Evolutionary conservation across 371 early-diverging fungal genomes (phyloP), one percentile per base, ranked within the genome.

Genomic region (Syncephalastrum sp.): DNA sequence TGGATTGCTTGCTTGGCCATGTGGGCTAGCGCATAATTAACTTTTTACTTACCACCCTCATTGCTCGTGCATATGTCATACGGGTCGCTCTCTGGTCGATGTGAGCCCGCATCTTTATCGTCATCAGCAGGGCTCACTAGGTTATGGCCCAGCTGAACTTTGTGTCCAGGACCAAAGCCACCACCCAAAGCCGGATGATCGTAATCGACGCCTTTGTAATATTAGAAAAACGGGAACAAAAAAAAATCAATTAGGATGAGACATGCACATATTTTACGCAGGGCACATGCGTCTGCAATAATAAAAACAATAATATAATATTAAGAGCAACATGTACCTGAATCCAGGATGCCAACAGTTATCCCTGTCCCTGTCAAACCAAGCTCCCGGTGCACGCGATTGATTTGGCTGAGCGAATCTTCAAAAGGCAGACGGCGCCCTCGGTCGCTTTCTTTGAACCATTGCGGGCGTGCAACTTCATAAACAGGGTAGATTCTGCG

Each of bases 181-280:
- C 83, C 83, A 15, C 85, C 86, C 17, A 89, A 59, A 1, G 85
- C 86, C 4, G 86, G 85, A 50, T 89, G 89, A 47, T 61, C 62
- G 61, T 74, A 82, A 45, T 82, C 77, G 17, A 82, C 63, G 8
- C 89, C 82, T 49, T 56, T n/a, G 12, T 12, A 33, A 21, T 21
- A 21, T 21, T 33, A 10, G 8, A 33, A 33, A 12, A 38, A 16
- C 21, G 21, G 21, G 42, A 24, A 19, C 45, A 45, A 46, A 15
- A 19, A 14, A 12, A 33, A 33, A 33, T 8, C 38, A 33, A 16
- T 15, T 21, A 48, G 5, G 38, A 10, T 33, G 38, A 12, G 38
- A 33, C 12, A 13, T 42, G n/a, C 54, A 38, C 19, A 42, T 53
- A 42, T 53, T 53, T 53, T 8, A 46, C 12, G 23, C 17, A 13